Evolutionary conservation across 208 protist species (phyloP), one percentile per base, ranked within the genome.

Genomic region (Willaertia magna): DNA sequence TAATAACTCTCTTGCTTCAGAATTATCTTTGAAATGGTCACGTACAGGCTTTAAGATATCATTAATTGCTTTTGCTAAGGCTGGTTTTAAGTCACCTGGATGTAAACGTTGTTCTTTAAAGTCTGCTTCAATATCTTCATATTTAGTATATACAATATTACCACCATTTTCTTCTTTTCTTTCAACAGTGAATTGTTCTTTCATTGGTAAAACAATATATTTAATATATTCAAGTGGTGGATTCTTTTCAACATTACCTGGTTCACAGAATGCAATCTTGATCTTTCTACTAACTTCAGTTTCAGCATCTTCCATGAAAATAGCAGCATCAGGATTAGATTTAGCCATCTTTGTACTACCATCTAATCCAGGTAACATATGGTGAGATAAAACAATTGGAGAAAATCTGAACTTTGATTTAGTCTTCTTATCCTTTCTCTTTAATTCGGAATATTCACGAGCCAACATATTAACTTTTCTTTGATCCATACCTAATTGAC

Each of bases 391-490:
- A 88, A 99, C 98, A 61, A 99, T 94, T 26, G 97, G 97, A 88
- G 97, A 98, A 46, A 93, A 88, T 85, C 96, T 97, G 43, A 90
- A 67, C 55, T 67, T 67, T 18, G 55, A 67, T n/a, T 67, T 67
- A n/a, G 55, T 93, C 47, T 91, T 79, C 84, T 92, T 92, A 16
- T 88, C 89, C 43, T 90, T 91, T 22, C 91, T 91, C 16, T 91
- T 94, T 49, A 94, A 75, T 78, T 97, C 95, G 89, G 96, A 98
- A 92, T 99, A 99, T 89, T 99, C 98, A 61, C 98, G 91, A 2
- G 98, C 98, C 20, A 99, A 92, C 96, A 99, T 99, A 91, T 99
- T 99, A 43, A 99, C 98, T 90, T 99, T 99, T 85, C 98, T 92
- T 91, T 99, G 98, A 89, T 99, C 98, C 39, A 99, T 87, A n/a